phyloP scores from a whole-genome alignment of 495 filamentous ascomycete species.

The Hyaloscypha hepaticicola region DNA sequence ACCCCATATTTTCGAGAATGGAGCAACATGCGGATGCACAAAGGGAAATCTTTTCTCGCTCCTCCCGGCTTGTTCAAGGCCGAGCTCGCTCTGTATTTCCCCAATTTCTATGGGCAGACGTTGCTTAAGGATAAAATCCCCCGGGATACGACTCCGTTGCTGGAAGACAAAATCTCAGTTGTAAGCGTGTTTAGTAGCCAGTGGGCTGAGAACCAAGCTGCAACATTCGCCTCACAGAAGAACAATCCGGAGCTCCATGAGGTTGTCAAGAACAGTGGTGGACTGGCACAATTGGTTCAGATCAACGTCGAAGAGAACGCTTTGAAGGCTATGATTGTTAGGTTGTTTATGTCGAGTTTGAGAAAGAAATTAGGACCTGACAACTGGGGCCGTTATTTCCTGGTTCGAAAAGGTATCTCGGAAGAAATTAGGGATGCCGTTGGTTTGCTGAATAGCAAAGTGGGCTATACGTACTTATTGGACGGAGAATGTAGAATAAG shows the following conservation, averaged over 20 bases:
- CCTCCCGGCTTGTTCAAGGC: conserved; percentile 72
- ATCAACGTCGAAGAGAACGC: conserved; percentile 84
- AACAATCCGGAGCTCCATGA: conserved; percentile 64
- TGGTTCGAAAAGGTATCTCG: conserved; percentile 74
- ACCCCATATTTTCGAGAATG: conserved; percentile 95
- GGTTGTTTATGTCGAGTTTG: conserved; percentile 63
- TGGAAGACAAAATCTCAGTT: conserved; percentile 70
- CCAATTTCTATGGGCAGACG: conserved; percentile 81
- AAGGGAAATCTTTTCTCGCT: conserved; percentile 86
- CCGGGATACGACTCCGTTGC: conserved; percentile 67
- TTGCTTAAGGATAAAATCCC: conserved; percentile 45
- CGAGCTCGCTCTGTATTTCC: conserved; percentile 83
- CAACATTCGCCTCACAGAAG: conserved; percentile 61
- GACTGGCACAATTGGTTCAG: conserved; percentile 68
- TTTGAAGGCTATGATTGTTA: conserved; percentile 73
- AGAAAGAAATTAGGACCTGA: conserved; percentile 52
- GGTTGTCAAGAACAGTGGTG: conserved; percentile 45
- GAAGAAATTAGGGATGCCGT: conserved; percentile 73
- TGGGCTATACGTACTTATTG: conserved; percentile 92
- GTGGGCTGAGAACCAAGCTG: conserved; percentile 84
- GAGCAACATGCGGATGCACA: conserved; percentile 72
- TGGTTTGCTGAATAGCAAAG: conserved; percentile 80
- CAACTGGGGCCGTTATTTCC: conserved; percentile 74
- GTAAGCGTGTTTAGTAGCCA: conserved; percentile 75
- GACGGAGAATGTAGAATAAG: conserved; percentile 85